Evolutionary conservation across 352 stramenopile genomes (phyloP).

Genomic region (Pythium folliculosum): DNA sequence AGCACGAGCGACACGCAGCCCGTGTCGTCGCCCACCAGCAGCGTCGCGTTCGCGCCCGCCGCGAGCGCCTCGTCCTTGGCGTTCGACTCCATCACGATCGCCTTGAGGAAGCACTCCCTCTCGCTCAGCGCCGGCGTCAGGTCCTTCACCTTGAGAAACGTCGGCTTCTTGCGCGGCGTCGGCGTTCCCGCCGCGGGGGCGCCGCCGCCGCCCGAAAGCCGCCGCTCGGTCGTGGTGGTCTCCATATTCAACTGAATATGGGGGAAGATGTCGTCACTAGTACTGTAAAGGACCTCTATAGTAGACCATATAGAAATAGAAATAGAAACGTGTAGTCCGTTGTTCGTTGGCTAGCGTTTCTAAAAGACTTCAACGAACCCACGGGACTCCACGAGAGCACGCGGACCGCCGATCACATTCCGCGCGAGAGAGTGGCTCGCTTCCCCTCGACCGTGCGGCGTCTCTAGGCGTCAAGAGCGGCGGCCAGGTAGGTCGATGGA

Average conservation of each 20-base stretch:
- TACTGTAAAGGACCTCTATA: slow-evolving; percentile 12
- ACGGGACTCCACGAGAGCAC: no score
- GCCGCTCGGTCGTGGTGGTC: slow-evolving; percentile 7
- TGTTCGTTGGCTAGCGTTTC: slow-evolving; percentile 10
- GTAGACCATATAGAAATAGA: slow-evolving; percentile 21
- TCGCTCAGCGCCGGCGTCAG: slow-evolving; percentile 52
- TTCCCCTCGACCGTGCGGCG: neutral
- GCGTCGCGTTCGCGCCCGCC: slow-evolving; percentile 73
- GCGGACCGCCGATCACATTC: no score
- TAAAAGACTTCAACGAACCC: slow-evolving; percentile 27
- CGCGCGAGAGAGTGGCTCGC: neutral
- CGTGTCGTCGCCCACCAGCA: slow-evolving; percentile 83
- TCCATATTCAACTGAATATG: slow-evolving; percentile 11
- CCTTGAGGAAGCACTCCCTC: slow-evolving; percentile 77
- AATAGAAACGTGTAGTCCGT: slow-evolving; percentile 18
- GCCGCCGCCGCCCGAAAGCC: slow-evolving; percentile 11
- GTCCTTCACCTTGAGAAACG: slow-evolving; percentile 74
- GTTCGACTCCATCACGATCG: slow-evolving; percentile 81
- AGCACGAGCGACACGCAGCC: slow-evolving; percentile 81
- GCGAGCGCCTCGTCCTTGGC: slow-evolving; percentile 74
- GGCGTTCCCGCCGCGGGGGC: slow-evolving; percentile 15
- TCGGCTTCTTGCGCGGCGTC: slow-evolving; percentile 51
- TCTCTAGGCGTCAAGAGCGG: neutral
- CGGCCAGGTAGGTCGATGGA: neutral
- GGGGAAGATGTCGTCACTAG: neutral